phyloP scores from a whole-genome alignment of 345 rosid species.

The Cardiospermum halicacabum region DNA sequence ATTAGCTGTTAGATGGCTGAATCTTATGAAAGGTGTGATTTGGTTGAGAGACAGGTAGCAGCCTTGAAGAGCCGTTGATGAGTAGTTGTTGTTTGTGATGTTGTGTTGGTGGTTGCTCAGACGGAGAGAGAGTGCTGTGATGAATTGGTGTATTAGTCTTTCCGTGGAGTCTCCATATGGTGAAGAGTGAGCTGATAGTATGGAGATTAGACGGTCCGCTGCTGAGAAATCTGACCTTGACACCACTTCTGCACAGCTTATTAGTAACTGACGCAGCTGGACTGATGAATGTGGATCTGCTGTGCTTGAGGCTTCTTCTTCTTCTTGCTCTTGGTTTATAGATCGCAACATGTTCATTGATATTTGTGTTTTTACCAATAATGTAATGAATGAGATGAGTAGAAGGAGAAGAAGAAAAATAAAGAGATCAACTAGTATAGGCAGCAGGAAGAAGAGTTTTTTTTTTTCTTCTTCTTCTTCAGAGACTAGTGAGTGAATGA shows the following conservation, averaged over 20 bases:
- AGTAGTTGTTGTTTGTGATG: neutral
- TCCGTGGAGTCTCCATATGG: constrained; percentile 81
- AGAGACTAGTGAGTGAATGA: too few species aligned
- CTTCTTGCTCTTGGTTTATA: constrained; percentile 28
- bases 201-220: constrained; percentile 58
- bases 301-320: constrained; percentile 25
- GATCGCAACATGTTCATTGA: constrained; percentile 20
- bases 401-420: neutral
- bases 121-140: constrained; percentile 72
- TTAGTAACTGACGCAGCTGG: constrained; percentile 68
- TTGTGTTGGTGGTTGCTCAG: constrained; percentile 33
- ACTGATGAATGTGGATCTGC: constrained; percentile 41
- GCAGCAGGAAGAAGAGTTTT: constrained; percentile 1
- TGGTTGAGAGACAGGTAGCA: constrained; percentile 85
- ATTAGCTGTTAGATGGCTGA: constrained; percentile 88
- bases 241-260: constrained; percentile 61
- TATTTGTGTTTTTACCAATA: neutral
- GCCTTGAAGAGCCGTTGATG: constrained; percentile 34
- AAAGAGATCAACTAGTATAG: neutral
- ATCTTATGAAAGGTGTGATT: constrained; percentile 79
- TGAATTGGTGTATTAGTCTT: constrained; percentile 64
- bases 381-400: neutral
- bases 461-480: too few species aligned
- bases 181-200: constrained; percentile 53
- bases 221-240: constrained; percentile 68